These are phyloP conservation scores for Cucurbita ficifolia DNA, from an alignment of 306 rosid genomes.

Conservation along the genomic window DNA sequence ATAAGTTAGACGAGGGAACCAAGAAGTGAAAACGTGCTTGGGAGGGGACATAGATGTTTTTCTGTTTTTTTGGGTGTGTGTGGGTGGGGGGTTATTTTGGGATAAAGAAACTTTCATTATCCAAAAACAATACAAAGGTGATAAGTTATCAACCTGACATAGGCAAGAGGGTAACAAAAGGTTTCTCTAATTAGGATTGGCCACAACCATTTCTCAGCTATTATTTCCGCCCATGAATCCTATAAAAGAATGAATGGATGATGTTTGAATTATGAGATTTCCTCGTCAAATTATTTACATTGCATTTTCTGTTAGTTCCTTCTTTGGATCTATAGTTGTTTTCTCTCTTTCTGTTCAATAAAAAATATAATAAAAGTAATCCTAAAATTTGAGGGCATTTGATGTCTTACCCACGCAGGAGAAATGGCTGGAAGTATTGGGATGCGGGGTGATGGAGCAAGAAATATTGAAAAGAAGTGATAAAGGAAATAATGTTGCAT, in stretches of 20 bases:
- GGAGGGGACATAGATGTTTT: not conserved
- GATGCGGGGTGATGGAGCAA: conserved; percentile 96
- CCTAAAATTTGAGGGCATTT: not conserved
- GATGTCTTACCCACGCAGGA: conserved; percentile 29
- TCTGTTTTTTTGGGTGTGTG: not conserved
- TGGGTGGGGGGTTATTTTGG: not conserved
- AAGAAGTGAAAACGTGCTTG: not conserved
- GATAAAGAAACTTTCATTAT: not conserved
- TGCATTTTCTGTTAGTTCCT: not conserved
- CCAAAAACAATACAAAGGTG: too few relatives aligned
- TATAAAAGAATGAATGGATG: not conserved
- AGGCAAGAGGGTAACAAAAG: too few relatives aligned
- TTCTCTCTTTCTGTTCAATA: not conserved
- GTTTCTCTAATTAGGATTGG: not conserved
- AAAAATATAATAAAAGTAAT: not conserved
- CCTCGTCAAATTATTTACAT: not conserved
- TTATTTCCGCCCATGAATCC: not conserved
- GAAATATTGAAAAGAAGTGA: conserved; percentile 77
- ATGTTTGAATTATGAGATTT: not conserved
- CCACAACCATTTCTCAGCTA: not conserved
- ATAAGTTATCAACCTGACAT: too few relatives aligned
- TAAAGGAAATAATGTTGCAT: conserved; percentile 63
- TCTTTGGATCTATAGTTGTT: not conserved
- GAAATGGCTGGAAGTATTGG: conserved; percentile 92
- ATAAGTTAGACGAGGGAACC: not conserved